A percentile compares a stretch with the other conserved stretches of the same genome.
Conservation (phyloP, 75 land plant species). For the Sequoia sempervirens region DNA sequence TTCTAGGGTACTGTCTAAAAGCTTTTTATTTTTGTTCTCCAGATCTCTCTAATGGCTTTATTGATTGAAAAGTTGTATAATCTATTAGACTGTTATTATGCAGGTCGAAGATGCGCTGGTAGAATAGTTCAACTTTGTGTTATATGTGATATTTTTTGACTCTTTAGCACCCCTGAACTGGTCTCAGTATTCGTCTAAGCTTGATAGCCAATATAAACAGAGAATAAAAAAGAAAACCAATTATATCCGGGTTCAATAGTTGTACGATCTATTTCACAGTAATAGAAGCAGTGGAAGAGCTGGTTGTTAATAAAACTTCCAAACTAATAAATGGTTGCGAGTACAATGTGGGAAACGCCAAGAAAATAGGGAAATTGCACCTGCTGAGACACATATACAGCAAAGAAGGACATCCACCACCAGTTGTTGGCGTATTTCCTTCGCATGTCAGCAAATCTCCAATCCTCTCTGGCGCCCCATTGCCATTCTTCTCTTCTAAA, state of each 20-base stretch:
- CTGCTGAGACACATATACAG: slow-evolving; percentile 81
- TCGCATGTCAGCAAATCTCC: slow-evolving; percentile 85
- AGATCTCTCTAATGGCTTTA: too few relatives aligned
- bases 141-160: too few relatives aligned
- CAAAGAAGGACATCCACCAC: slow-evolving; percentile 98
- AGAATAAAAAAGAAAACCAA: not conserved
- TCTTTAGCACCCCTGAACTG: too few relatives aligned
- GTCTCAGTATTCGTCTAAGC: too few relatives aligned
- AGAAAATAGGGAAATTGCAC: slow-evolving; percentile 23
- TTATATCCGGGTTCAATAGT: not conserved
- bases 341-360: not conserved
- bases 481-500: slow-evolving; percentile 92
- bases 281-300: not conserved
- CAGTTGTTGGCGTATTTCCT: slow-evolving; percentile 53
- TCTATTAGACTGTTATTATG: too few relatives aligned
- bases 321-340: not conserved
- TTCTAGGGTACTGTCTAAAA: too few relatives aligned
- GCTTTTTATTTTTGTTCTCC: too few relatives aligned
- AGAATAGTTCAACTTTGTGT: too few relatives aligned
- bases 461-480: slow-evolving; percentile 94
- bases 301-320: not conserved
- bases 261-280: not conserved
- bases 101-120: too few relatives aligned
- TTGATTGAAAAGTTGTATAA: too few relatives aligned
- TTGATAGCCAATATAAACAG: not conserved